Conservation (phyloP, 805 yeast species). For the Hanseniaspora occidentalis region DNA sequence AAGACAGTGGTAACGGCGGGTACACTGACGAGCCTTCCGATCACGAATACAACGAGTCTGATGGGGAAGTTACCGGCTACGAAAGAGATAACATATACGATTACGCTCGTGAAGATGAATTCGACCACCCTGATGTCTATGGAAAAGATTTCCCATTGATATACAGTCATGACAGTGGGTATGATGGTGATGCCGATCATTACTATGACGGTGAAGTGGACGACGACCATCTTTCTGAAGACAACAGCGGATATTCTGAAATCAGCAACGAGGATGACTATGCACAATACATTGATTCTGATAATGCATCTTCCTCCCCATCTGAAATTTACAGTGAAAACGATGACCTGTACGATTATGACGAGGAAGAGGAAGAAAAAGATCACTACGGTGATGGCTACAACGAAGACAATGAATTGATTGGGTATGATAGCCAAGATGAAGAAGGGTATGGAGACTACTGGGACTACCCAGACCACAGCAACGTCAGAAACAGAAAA, state of each 20-base stretch:
- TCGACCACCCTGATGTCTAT: no score
- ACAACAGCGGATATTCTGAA: background rate
- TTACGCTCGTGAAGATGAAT: no score
- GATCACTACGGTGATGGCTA: background rate
- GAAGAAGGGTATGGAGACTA: background rate
- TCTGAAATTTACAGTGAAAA: background rate
- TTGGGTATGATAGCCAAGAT: background rate
- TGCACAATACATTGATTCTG: background rate
- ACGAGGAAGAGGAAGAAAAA: background rate
- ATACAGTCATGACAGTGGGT: no score
- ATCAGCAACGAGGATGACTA: no score
- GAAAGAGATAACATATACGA: no score
- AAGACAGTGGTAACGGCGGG: no score
- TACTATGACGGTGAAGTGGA: no score
- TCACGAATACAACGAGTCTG: no score
- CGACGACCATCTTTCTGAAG: background rate
- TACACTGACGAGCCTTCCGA: no score
- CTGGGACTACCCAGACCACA: slow-evolving; percentile 11
- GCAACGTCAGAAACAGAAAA: background rate
- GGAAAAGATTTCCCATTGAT: no score
- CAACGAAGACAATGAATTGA: background rate
- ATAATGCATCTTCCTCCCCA: background rate
- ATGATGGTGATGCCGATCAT: no score
- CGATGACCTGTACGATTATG: background rate
- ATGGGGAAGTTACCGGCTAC: no score